These are phyloP conservation scores for Ordospora colligata DNA, from an alignment of 371 early-diverging fungal genomes.

Conservation along the genomic window DNA sequence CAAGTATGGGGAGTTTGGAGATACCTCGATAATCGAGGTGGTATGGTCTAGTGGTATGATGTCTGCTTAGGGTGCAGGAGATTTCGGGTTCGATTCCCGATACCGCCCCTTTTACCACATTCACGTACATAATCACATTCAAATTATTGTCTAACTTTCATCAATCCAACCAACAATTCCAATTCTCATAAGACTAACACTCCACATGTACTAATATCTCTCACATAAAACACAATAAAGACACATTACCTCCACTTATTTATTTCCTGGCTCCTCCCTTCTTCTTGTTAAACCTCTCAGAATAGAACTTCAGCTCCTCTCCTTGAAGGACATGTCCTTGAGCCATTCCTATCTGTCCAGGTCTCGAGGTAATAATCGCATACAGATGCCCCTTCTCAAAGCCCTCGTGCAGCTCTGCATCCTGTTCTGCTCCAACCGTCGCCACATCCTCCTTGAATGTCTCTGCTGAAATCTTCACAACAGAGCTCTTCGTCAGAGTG, in stretches of 20 bases:
- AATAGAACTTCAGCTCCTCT: slow-evolving; percentile 88
- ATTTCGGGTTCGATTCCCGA: slow-evolving; percentile 62
- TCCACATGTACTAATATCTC: no score
- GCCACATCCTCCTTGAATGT: slow-evolving; percentile 96
- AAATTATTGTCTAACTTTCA: no score
- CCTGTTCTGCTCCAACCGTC: slow-evolving; percentile 75
- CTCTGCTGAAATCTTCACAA: slow-evolving; percentile 93
- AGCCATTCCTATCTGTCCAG: slow-evolving; percentile 92
- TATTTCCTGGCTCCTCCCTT: not conserved
- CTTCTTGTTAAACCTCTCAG: slow-evolving; percentile 72
- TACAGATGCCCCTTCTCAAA: slow-evolving; percentile 88
- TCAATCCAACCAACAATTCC: no score
- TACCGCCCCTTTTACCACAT: slow-evolving; percentile 55
- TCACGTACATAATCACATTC: no score
- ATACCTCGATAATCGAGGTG: slow-evolving; percentile 22
- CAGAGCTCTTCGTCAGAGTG: slow-evolving; percentile 93
- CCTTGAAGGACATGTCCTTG: slow-evolving; percentile 98
- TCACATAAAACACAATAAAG: no score
- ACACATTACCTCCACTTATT: not conserved
- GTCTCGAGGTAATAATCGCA: slow-evolving; percentile 79
- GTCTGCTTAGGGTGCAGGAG: slow-evolving; percentile 62
- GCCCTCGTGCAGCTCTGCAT: slow-evolving; percentile 77
- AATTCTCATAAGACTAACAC: no score
- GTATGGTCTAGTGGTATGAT: slow-evolving; percentile 62
- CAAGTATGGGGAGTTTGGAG: no score